Evolutionary conservation across 352 stramenopile species (phyloP).

Genomic region (Phytophthora parvispora): DNA sequence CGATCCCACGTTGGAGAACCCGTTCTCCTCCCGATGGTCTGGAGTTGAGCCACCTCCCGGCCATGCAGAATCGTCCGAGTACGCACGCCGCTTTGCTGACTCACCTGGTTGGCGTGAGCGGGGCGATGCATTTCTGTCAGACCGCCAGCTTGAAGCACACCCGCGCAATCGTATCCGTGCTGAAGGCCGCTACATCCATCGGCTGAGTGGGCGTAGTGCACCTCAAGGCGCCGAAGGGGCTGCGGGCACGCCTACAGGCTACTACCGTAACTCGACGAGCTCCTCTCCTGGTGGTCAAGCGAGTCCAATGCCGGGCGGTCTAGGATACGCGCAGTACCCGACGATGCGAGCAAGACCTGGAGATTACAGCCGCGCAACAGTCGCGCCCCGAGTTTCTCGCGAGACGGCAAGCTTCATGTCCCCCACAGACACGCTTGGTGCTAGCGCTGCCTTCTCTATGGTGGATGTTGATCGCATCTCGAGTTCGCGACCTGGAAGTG

Average conservation of each 20-base stretch:
- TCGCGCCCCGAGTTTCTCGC: constrained; percentile 23
- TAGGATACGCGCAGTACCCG: constrained; percentile 32
- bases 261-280: constrained; percentile 26
- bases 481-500: constrained; percentile 17
- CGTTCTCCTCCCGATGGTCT: constrained; percentile 38
- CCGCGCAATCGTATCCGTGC: constrained; percentile 23
- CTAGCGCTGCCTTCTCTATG: constrained; percentile 66
- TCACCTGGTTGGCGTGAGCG: constrained; percentile 51
- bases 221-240: constrained; percentile 4
- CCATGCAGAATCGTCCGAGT: constrained; percentile 25
- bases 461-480: constrained; percentile 71
- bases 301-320: constrained; percentile 23
- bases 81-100: constrained; percentile 43
- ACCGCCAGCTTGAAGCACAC: constrained; percentile 25
- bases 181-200: constrained; percentile 37
- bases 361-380: constrained; percentile 12
- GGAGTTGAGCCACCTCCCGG: constrained; percentile 4
- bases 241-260: constrained; percentile 11
- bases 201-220: constrained; percentile 13
- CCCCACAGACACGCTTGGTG: constrained; percentile 18
- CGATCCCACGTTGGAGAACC: constrained; percentile 27
- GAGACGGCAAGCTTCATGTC: constrained; percentile 40
- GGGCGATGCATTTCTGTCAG: constrained; percentile 23
- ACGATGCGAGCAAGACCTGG: constrained; percentile 24
- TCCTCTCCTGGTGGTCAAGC: constrained; percentile 22